Base-by-base conservation (phyloP, 768 basidiomycete species). In the Neoboletus subvelutipes region DNA sequence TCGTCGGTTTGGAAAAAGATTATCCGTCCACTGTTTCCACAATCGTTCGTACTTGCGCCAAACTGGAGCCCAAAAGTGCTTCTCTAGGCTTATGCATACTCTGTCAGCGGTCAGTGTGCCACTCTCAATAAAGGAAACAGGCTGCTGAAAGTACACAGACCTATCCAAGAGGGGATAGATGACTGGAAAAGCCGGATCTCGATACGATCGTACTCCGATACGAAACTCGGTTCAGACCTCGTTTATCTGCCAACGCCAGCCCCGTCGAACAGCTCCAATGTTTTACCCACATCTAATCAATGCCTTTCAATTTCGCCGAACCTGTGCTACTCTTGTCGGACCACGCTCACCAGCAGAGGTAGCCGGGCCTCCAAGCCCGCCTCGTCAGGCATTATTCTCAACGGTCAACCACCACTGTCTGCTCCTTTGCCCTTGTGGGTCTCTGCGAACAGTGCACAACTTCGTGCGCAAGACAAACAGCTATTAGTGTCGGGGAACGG, bases 1-100 rank as follows among this genome's bases (percentile, higher is more conserved):
- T 94, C 55, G 72, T 87, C 20, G 86, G 90, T 3, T 67, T 94
- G 29, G 92, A 94, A 71, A 83, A 80, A 50, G 86, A 92, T 68
- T 94, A 88, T 68, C 92, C 92, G 4, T 90, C 91, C 0, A 94
- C 92, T 0, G 92, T 93, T 12, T 92, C 90, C 9, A 85, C 92
- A 0, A 88, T 94, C 49, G 84, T 84, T 24, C 82, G 88, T 36
- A 93, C 92, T 1, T 90, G 88, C 64, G 84, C 79, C 6, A 94
- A 94, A 71, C 71, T 94, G 28, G 79, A 84, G 10, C 84, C 92
- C 0, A 92, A 88, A 67, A 71, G 80, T 52, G 75, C 71, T 3
- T 73, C 83, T 0, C 71, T 71, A 9, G 77, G 75, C 1, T 65
- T 61, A 8, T 93, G 91, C 66, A 63, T 80, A 13, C 67, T 92